Conservation (phyloP, 257 asterid species). For the Solanum chiquidenum region DNA sequence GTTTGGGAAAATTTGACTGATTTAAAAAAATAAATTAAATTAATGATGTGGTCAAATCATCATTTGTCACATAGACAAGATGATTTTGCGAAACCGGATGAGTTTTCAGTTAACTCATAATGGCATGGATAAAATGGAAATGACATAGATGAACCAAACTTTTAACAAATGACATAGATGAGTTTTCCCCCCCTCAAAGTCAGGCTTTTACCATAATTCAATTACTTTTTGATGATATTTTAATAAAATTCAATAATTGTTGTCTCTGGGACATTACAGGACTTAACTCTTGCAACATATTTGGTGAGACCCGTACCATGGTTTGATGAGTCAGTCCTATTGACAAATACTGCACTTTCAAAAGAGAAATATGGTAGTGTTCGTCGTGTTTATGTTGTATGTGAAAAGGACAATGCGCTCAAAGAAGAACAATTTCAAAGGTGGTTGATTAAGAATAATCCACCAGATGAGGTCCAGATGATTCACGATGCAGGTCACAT, state of each 20-base stretch:
- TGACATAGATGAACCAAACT: too few species aligned
- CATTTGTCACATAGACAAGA: too few species aligned
- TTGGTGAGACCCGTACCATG: conserved; percentile 19
- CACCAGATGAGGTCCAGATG: conserved; percentile 18
- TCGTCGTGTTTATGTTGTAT: conserved; percentile 19
- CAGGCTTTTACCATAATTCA: too few species aligned
- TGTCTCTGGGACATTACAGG: conserved; percentile 1
- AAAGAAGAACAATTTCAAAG: conserved; percentile 4
- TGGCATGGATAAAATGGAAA: too few species aligned
- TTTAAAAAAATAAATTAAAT: too few species aligned
- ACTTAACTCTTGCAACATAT: conserved; percentile 23
- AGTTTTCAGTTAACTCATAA: too few species aligned
- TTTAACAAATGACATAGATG: too few species aligned
- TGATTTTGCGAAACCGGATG: too few species aligned
- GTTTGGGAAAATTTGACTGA: too few species aligned
- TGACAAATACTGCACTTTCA: neutral
- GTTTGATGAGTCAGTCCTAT: neutral
- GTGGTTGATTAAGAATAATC: conserved; percentile 29
- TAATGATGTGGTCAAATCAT: too few species aligned
- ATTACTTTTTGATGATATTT: too few species aligned
- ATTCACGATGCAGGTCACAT: conserved; percentile 32
- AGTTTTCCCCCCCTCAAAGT: too few species aligned
- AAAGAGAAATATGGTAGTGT: conserved; percentile 26
- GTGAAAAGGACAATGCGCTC: conserved; percentile 13
- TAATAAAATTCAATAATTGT: neutral